Evolutionary conservation across 2,329 filamentous ascomycete species (phyloP), one percentile per base, ranked within the genome.

Genomic region (Xylogone sp.): DNA sequence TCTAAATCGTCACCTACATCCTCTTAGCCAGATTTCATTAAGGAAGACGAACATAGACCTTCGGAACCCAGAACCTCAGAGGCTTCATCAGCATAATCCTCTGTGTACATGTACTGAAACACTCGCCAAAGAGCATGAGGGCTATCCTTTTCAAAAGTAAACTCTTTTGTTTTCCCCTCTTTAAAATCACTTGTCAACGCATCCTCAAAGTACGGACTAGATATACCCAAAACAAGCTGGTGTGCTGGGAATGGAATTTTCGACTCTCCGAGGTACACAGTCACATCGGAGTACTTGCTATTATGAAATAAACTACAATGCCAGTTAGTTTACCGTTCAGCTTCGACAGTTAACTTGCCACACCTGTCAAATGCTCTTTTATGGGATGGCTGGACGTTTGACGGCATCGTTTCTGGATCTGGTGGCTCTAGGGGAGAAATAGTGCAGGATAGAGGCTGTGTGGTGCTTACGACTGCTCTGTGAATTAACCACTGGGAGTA

Each of bases 41-140:
- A 51, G 34, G 2, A 43, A 21, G 49, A 27, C 27, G 29, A 21
- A 46, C 48, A 34, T 45, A 54, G 31, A 59, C 56, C 45, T 52
- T 55, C 50, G 16, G 50, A 43, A 13, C 47, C 24, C 18, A 58
- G 31, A 46, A 12, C 18, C 31, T 56, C 27, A 51, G 39, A 49
- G 1, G 50, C 31, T 49, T 58, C 50, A 50, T 53, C 45, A 53
- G 52, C 42, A 20, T 59, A 59, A 49, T 58, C 43, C 43, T 48
- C 53, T 43, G 50, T 58, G 46, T 59, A 56, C 16, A 59, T 58
- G 43, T 56, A 59, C 2, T 52, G 42, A 51, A 58, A 48, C n/a
- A 56, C 49, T 51, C 46, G 47, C 53, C 48, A 59, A 31, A 58
- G 46, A 43, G 57, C 51, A 49, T 58, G 52, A 42, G 46, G 52